Conservation (phyloP, 805 yeast species). For the Lipomyces sp. region DNA sequence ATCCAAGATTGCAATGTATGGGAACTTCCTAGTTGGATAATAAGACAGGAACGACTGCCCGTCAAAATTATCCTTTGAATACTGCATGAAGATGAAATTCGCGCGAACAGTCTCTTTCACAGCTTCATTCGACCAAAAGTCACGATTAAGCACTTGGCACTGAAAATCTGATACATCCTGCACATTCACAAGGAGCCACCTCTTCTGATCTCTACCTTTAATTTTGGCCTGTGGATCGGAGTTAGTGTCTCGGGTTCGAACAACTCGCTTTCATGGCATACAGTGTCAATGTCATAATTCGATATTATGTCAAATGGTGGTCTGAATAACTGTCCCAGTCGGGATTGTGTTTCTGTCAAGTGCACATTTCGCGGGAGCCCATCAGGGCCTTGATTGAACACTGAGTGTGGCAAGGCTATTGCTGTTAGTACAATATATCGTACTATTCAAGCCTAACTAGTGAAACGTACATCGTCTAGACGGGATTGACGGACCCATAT, state of each 20-base stretch:
- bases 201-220: slow-evolving; percentile 64
- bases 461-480: slow-evolving; percentile 40
- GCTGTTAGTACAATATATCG: neutral
- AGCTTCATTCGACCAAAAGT: slow-evolving; percentile 78
- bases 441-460: slow-evolving; percentile 17
- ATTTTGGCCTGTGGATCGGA: slow-evolving; percentile 57
- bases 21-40: slow-evolving; percentile 70
- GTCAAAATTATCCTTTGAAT: slow-evolving; percentile 73
- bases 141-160: slow-evolving; percentile 90
- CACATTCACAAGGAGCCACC: slow-evolving; percentile 86
- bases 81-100: slow-evolving; percentile 83
- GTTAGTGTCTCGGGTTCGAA: neutral
- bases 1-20: slow-evolving; percentile 90
- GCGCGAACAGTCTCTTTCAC: slow-evolving; percentile 68
- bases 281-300: slow-evolving; percentile 63
- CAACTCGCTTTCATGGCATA: neutral
- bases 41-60: slow-evolving; percentile 74
- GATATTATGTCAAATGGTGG: slow-evolving; percentile 93
- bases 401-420: slow-evolving; percentile 28
- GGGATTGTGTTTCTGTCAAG: slow-evolving; percentile 55
- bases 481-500: neutral
- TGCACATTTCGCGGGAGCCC: slow-evolving; percentile 5
- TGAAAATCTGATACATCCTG: slow-evolving; percentile 85
- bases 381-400: slow-evolving; percentile 57
- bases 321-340: slow-evolving; percentile 80